Evolutionary conservation across 169 alveolate genomes (phyloP), one percentile per base, ranked within the genome.

Genomic region (Eimeria tenella): DNA sequence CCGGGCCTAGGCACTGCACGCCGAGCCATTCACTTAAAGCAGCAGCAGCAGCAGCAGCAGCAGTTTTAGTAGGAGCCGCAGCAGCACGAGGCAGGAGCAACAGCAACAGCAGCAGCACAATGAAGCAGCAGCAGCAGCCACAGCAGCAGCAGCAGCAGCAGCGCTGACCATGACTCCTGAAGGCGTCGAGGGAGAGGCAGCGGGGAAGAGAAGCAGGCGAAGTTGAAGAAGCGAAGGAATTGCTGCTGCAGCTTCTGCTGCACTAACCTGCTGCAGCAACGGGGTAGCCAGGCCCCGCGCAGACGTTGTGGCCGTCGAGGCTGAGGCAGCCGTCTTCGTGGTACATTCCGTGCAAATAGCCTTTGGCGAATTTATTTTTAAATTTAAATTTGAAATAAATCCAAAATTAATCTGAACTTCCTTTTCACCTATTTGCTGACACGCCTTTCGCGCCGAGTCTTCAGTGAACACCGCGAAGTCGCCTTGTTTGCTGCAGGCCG

Each of bases 361-460:
- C 98, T 97, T 71, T 11, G 4, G 42, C 4, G 42, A 31, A 31
- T 31, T 31, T 8, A 21, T 60, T 31, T 15, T 23, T n/a, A 10
- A n/a, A n/a, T 13, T 68, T 15, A 15, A 68, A 0, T 68, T 8
- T 15, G 77, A 13, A 93, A 53, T 55, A 56, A 0, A 8, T 23
- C 23, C 15, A 1, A 19, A 60, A 10, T 6, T 7, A 31, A 31
- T 31, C 2, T 2, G 2, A 31, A 2, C 2, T 31, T 31, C 42
- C 2, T 17, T 52, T 93, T 23, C 77, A 96, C 97, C 98, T 10
- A 97, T 95, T 77, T 95, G 97, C 60, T 96, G 96, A 86, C 98
- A 97, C 19, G 98, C 98, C 56, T 96, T 90, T 53, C 95, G 96
- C 4, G 98, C 98, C 25, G 98, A 90, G 68, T 96, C 97, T 42